Percentiles rank a stretch among this genome's conserved stretches.
phyloP scores from a whole-genome alignment of 2,329 filamentous ascomycete species.

The Cadophora gregata region DNA sequence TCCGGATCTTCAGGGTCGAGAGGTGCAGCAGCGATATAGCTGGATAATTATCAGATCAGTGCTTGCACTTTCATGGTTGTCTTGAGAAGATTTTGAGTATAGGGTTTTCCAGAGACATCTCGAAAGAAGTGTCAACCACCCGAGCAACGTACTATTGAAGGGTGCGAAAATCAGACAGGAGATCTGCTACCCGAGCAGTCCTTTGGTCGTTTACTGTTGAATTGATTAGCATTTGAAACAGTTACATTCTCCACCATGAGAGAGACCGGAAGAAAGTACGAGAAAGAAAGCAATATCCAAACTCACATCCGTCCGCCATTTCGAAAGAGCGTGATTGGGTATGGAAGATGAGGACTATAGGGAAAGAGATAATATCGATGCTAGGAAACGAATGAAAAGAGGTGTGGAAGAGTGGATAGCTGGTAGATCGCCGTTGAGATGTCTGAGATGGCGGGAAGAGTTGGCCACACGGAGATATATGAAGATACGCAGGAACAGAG shows the following conservation, averaged over 20 bases:
- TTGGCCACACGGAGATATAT: constrained; percentile 36
- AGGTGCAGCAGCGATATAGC: constrained; percentile 62
- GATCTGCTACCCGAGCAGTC: constrained; percentile 63
- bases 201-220: constrained; percentile 65
- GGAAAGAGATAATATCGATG: constrained; percentile 11
- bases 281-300: constrained; percentile 28
- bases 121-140: background rate
- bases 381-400: constrained; percentile 28
- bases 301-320: constrained; percentile 46
- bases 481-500: constrained; percentile 32
- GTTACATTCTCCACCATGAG: constrained; percentile 14
- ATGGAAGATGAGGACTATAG: constrained; percentile 16
- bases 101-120: background rate
- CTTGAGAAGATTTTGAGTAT: background rate
- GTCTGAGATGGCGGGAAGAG: constrained; percentile 27
- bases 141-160: constrained; percentile 54
- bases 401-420: constrained; percentile 29
- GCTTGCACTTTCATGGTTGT: background rate
- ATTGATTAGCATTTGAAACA: constrained; percentile 26
- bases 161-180: constrained; percentile 65
- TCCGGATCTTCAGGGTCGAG: constrained; percentile 59
- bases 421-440: constrained; percentile 30
- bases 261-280: constrained; percentile 23
- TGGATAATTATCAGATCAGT: background rate
- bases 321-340: constrained; percentile 29